These are phyloP conservation scores for Diaporthe eres DNA, from an alignment of 2,329 filamentous ascomycete genomes.

Conservation along the genomic window DNA sequence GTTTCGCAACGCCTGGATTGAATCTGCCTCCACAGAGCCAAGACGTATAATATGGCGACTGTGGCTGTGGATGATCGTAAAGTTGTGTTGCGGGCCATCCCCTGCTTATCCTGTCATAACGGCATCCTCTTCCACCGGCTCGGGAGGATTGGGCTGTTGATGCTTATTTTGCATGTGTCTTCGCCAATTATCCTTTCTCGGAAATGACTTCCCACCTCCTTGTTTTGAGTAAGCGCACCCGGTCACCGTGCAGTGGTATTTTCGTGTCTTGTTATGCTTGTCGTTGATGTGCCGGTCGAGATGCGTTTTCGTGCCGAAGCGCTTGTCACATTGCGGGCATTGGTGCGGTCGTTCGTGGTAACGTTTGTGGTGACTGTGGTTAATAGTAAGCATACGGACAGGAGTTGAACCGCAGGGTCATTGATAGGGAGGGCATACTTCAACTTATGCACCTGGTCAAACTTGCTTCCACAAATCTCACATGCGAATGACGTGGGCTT, in stretches of 20 bases:
- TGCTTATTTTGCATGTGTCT: slow-evolving; percentile 75
- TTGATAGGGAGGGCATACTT: slow-evolving; percentile 58
- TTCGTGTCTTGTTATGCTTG: slow-evolving; percentile 71
- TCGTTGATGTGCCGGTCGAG: slow-evolving; percentile 74
- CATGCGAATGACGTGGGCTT: slow-evolving; percentile 52
- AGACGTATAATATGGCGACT: not conserved
- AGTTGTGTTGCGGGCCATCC: not conserved
- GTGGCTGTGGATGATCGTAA: not conserved
- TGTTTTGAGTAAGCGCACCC: slow-evolving; percentile 69
- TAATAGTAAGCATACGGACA: slow-evolving; percentile 43
- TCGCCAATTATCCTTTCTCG: slow-evolving; percentile 74
- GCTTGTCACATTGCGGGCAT: slow-evolving; percentile 64
- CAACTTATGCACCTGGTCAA: slow-evolving; percentile 72
- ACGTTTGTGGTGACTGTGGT: slow-evolving; percentile 68
- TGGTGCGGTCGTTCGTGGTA: slow-evolving; percentile 71
- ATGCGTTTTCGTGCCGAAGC: slow-evolving; percentile 74
- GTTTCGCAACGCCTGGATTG: not conserved
- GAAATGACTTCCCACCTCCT: slow-evolving; percentile 69
- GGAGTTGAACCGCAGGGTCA: not conserved
- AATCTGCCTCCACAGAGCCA: not conserved
- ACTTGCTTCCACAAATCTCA: slow-evolving; percentile 60
- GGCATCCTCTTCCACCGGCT: slow-evolving; percentile 57
- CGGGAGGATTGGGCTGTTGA: slow-evolving; percentile 58
- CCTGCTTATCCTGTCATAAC: slow-evolving; percentile 44
- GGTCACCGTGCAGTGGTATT: slow-evolving; percentile 69